Conservation (phyloP, 208 protist species). For the Trypanosoma lewisi region DNA sequence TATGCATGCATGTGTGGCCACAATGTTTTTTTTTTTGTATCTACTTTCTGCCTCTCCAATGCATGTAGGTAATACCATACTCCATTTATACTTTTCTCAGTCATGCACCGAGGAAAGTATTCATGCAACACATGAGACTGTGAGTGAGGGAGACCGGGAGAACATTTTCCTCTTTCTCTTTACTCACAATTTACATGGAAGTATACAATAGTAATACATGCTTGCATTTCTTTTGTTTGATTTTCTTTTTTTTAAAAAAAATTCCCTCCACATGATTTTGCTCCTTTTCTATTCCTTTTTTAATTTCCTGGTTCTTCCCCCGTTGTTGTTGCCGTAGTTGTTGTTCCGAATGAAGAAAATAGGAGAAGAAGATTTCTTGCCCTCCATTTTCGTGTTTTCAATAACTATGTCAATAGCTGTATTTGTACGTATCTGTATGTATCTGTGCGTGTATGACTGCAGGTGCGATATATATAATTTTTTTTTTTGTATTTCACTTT, state of each 20-base stretch:
- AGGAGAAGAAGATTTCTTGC: background rate
- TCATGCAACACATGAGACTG: too few relatives aligned
- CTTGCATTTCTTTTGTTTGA: too few relatives aligned
- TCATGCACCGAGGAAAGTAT: too few relatives aligned
- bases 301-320: too few relatives aligned
- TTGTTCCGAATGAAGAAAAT: background rate
- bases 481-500: conserved; percentile 3
- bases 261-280: background rate
- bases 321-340: background rate
- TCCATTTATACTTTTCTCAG: background rate
- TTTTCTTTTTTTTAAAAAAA: background rate
- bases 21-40: background rate
- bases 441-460: background rate
- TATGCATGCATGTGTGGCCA: background rate
- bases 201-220: too few relatives aligned
- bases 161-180: too few relatives aligned
- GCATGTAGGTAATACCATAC: too few relatives aligned
- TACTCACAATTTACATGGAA: too few relatives aligned
- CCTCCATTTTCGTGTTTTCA: background rate
- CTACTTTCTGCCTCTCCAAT: background rate
- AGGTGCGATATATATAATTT: background rate
- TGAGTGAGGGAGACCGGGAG: too few relatives aligned
- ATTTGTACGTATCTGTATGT: background rate
- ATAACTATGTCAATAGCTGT: background rate
- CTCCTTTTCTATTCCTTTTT: background rate